A percentile compares a stretch with the other conserved stretches of the same genome.
These are phyloP conservation scores for Pyrenula aspistea DNA, from an alignment of 495 filamentous ascomycete genomes.

Conservation along the genomic window DNA sequence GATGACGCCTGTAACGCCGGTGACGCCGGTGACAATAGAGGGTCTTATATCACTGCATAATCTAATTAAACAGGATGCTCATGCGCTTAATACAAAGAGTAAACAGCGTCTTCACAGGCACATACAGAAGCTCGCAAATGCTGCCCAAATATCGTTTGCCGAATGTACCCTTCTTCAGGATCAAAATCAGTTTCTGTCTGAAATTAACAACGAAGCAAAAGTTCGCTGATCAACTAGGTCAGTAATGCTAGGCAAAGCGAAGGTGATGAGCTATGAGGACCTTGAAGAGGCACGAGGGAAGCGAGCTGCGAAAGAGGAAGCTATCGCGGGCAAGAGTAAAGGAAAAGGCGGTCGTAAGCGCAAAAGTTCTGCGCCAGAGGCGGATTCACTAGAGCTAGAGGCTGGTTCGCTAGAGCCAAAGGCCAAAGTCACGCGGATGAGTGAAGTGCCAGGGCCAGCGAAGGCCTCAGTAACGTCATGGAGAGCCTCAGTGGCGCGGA, in stretches of 20 bases:
- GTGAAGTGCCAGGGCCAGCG: constrained; percentile 7
- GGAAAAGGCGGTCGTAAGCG: constrained; percentile 15
- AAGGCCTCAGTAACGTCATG: constrained; percentile 10
- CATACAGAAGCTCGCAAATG: constrained; percentile 12
- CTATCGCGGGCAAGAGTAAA: constrained; percentile 4
- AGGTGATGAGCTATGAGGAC: constrained; percentile 26
- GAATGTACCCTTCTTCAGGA: constrained; percentile 15
- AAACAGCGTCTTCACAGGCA: constrained; percentile 12
- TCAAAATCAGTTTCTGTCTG: constrained; percentile 13
- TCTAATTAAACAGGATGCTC: constrained; percentile 15
- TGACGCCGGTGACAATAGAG: constrained; percentile 13
- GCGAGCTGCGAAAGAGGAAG: constrained; percentile 13
- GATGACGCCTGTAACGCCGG: constrained; percentile 18
- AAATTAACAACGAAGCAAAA: constrained; percentile 20
- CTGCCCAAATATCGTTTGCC: constrained; percentile 19
- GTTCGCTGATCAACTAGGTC: constrained; percentile 16
- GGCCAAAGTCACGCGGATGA: constrained; percentile 5
- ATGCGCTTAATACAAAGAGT: constrained; percentile 13
- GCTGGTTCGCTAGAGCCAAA: constrained; percentile 3
- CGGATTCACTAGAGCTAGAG: constrained; percentile 3
- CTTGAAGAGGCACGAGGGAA: constrained; percentile 19
- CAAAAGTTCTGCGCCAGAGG: constrained; percentile 11
- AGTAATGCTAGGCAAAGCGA: constrained; percentile 17
- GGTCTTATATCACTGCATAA: constrained; percentile 14
- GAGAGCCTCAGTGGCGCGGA: constrained; percentile 14